Conservation (phyloP, 768 basidiomycete species). For the Trametes sanguinea region DNA sequence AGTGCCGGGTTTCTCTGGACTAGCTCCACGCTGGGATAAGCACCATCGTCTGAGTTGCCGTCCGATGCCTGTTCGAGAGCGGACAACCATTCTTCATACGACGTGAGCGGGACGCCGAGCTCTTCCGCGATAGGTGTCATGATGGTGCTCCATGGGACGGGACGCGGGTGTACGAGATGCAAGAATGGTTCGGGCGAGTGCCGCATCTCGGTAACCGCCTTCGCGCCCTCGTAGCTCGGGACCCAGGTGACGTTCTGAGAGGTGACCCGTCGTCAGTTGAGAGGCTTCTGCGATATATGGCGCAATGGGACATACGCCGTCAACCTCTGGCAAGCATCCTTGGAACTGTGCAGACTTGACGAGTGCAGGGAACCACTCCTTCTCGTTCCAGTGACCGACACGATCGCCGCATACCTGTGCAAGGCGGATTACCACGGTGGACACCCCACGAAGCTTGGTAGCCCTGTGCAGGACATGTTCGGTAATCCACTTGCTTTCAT, state of each 20-base stretch:
- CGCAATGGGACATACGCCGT: constrained; percentile 35
- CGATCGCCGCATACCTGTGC: constrained; percentile 49
- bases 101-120: constrained; percentile 34
- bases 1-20: neutral
- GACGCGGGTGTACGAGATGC: constrained; percentile 43
- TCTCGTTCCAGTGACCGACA: constrained; percentile 45
- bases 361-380: constrained; percentile 50
- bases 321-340: constrained; percentile 33
- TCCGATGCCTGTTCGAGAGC: no score
- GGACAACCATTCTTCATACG: constrained; percentile 39
- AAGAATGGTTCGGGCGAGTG: constrained; percentile 26
- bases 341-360: constrained; percentile 31
- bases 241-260: constrained; percentile 45
- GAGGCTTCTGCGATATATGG: no score
- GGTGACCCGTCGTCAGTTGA: neutral
- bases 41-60: neutral
- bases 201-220: constrained; percentile 36
- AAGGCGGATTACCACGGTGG: constrained; percentile 42
- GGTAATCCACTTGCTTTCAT: constrained; percentile 37
- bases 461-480: constrained; percentile 43
- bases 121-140: constrained; percentile 30
- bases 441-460: constrained; percentile 36
- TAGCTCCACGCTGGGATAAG: neutral
- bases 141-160: constrained; percentile 36
- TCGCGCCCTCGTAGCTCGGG: constrained; percentile 41